A percentile compares a stretch with the other conserved stretches of the same genome.
Conservation (phyloP, 2,329 filamentous ascomycete genomes). For the Anthostomella pinea region DNA sequence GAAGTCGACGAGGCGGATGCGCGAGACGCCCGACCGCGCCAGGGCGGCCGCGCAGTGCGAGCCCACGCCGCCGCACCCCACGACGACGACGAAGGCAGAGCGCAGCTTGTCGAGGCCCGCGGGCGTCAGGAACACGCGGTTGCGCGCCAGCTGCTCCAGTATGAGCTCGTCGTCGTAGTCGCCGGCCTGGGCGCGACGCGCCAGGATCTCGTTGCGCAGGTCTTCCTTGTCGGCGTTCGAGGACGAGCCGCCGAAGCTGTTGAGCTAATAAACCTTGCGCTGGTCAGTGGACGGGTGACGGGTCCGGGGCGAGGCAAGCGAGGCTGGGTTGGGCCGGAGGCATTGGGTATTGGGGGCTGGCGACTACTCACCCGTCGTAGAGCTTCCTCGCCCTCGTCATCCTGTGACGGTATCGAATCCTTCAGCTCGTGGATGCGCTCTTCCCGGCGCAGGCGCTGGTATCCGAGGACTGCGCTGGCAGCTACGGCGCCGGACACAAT, state of each 20-base stretch:
- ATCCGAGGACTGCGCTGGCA: constrained; percentile 59
- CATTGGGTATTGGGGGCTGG: neutral
- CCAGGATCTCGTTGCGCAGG: constrained; percentile 55
- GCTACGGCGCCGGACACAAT: constrained; percentile 60
- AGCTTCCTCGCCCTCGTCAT: constrained; percentile 30
- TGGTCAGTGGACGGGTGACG: constrained; percentile 15
- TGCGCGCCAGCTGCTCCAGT: constrained; percentile 89
- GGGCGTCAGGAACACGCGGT: constrained; percentile 84
- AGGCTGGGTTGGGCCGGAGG: neutral
- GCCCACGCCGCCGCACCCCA: constrained; percentile 92
- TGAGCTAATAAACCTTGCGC: constrained; percentile 51
- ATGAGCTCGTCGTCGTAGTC: constrained; percentile 78
- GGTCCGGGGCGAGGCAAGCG: neutral
- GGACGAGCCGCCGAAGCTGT: constrained; percentile 55
- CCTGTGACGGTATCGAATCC: constrained; percentile 51
- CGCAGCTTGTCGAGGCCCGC: constrained; percentile 78
- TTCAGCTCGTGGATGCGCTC: constrained; percentile 57
- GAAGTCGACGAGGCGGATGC: constrained; percentile 88
- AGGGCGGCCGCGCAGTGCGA: constrained; percentile 87
- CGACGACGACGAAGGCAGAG: constrained; percentile 78
- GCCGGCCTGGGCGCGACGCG: constrained; percentile 57
- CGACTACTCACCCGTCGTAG: constrained; percentile 35
- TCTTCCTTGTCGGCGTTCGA: constrained; percentile 55
- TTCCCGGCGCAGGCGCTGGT: constrained; percentile 56
- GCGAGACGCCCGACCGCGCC: constrained; percentile 84